These are phyloP conservation scores for Apiosordaria backusii DNA, from an alignment of 495 filamentous ascomycete genomes.

Conservation along the genomic window DNA sequence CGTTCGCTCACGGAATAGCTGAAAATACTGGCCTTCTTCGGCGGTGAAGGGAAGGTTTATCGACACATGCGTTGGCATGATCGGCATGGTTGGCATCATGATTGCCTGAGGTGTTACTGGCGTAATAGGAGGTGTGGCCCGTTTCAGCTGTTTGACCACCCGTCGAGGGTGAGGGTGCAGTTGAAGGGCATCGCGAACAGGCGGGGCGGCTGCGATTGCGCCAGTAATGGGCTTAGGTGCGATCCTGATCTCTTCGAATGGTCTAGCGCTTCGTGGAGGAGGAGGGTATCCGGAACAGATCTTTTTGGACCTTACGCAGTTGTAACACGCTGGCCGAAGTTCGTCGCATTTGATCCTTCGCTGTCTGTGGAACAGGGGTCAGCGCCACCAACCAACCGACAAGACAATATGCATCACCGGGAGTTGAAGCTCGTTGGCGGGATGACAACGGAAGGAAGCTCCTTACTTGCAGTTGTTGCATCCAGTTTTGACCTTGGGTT, in stretches of 20 bases:
- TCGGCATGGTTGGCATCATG: neutral
- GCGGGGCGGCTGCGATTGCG: slow-evolving; percentile 15
- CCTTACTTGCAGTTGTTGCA: slow-evolving; percentile 58
- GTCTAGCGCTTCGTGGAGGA: slow-evolving; percentile 40
- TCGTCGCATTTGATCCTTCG: slow-evolving; percentile 68
- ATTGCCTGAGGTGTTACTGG: slow-evolving; percentile 19
- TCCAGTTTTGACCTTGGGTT: slow-evolving; percentile 52
- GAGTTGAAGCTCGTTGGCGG: neutral
- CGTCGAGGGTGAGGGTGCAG: slow-evolving; percentile 28
- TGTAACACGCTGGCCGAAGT: slow-evolving; percentile 53
- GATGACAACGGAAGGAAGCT: slow-evolving; percentile 11
- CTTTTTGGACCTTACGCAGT: slow-evolving; percentile 52
- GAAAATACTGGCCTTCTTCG: slow-evolving; percentile 55
- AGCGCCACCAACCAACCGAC: slow-evolving; percentile 9
- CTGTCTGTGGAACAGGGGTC: slow-evolving; percentile 40
- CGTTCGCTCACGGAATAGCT: slow-evolving; percentile 56
- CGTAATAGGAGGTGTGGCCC: slow-evolving; percentile 36
- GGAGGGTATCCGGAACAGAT: slow-evolving; percentile 51
- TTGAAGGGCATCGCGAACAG: slow-evolving; percentile 23
- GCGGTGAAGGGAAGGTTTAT: slow-evolving; percentile 35
- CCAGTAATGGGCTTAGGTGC: slow-evolving; percentile 40
- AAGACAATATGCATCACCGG: neutral
- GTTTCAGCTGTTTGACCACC: slow-evolving; percentile 25
- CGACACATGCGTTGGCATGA: slow-evolving; percentile 34
- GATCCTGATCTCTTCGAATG: slow-evolving; percentile 42